Conservation (phyloP, 2,329 filamentous ascomycete species). For the Phyllachora maydis region DNA sequence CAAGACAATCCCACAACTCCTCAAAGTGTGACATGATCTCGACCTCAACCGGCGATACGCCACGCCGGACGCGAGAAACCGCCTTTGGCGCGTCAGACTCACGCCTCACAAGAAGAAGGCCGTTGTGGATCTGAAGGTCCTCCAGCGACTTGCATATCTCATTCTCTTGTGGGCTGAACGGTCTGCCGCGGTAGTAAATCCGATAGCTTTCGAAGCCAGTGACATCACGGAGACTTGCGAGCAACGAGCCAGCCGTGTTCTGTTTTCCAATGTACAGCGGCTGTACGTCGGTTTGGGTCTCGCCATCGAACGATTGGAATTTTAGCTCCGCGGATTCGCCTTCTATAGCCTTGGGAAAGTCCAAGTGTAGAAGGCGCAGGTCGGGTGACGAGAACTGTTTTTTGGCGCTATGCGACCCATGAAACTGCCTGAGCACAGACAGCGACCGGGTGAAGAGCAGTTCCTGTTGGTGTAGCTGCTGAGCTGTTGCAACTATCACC, state of each 20-base stretch:
- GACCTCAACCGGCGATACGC: slow-evolving; percentile 44
- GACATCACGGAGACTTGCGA: slow-evolving; percentile 41
- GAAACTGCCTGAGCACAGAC: slow-evolving; percentile 44
- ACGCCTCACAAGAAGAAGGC: slow-evolving; percentile 44
- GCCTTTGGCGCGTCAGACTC: slow-evolving; percentile 23
- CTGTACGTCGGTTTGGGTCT: slow-evolving; percentile 35
- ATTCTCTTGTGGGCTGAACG: slow-evolving; percentile 38
- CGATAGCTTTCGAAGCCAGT: slow-evolving; percentile 63
- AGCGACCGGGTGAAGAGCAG: slow-evolving; percentile 48
- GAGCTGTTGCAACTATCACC: slow-evolving; percentile 24
- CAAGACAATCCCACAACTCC: slow-evolving; percentile 63
- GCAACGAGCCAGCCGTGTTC: slow-evolving; percentile 50
- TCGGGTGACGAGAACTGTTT: slow-evolving; percentile 38
- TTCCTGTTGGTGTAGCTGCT: slow-evolving; percentile 30
- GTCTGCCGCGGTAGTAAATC: slow-evolving; percentile 47
- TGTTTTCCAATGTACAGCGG: slow-evolving; percentile 43
- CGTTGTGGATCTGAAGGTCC: slow-evolving; percentile 44
- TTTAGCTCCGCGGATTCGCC: slow-evolving; percentile 47
- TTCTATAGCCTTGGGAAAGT: slow-evolving; percentile 27
- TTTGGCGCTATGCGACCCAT: slow-evolving; percentile 41
- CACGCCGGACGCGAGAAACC: slow-evolving; percentile 23
- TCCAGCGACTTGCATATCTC: slow-evolving; percentile 41
- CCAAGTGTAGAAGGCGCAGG: slow-evolving; percentile 27
- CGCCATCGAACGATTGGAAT: slow-evolving; percentile 53
- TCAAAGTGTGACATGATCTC: slow-evolving; percentile 70